Conservation (phyloP, 164 flowering plant species). For the Berberis thunbergii region DNA sequence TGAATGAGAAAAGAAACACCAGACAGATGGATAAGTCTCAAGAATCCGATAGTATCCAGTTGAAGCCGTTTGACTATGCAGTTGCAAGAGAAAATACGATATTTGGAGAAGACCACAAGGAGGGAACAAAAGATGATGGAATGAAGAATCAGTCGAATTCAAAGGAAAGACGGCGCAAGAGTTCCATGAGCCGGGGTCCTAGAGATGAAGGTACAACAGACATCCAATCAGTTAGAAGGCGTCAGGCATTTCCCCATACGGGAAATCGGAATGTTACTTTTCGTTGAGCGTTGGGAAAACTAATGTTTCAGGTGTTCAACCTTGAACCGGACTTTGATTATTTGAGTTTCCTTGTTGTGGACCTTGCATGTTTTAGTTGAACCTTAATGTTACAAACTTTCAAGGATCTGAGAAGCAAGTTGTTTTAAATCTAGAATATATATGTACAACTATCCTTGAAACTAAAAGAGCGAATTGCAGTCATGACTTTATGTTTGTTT, state of each 20-base stretch:
- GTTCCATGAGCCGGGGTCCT: conserved; percentile 6
- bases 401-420: too few relatives aligned
- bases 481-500: too few relatives aligned
- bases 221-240: conserved; percentile 42
- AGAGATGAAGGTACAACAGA: conserved; percentile 29
- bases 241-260: conserved; percentile 82
- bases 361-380: too few relatives aligned
- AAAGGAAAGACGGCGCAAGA: conserved; percentile 21
- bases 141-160: conserved; percentile 10
- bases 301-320: neutral
- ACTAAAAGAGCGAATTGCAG: too few relatives aligned
- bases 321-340: too few relatives aligned
- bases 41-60: conserved; percentile 21
- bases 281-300: conserved; percentile 12
- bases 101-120: conserved; percentile 28
- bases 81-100: conserved; percentile 45
- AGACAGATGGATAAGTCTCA: conserved; percentile 17
- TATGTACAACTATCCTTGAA: too few relatives aligned
- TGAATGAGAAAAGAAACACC: conserved; percentile 14
- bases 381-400: too few relatives aligned
- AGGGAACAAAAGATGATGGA: conserved; percentile 12
- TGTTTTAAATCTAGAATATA: too few relatives aligned
- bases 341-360: too few relatives aligned
- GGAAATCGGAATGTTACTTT: conserved; percentile 84
- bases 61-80: conserved; percentile 74